A percentile compares a stretch with the other conserved stretches of the same genome.
phyloP scores from a whole-genome alignment of 2,329 filamentous ascomycete genomes.

The Fusarium sp. region DNA sequence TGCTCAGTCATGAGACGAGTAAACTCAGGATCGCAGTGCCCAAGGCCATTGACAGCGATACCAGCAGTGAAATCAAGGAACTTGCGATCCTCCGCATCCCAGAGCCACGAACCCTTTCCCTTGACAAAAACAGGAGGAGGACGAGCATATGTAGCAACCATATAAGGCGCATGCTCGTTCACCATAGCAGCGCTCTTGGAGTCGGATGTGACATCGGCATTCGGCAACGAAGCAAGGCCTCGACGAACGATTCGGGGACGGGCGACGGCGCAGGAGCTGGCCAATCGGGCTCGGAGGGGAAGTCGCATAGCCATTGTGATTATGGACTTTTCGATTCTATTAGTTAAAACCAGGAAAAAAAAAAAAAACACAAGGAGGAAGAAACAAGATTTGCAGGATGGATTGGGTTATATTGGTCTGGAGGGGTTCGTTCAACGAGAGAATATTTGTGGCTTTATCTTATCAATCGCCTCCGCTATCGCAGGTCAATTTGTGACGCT shows the following conservation, averaged over 20 bases:
- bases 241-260: constrained; percentile 49
- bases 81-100: constrained; percentile 87
- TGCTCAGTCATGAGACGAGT: constrained; percentile 81
- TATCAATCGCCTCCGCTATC: constrained; percentile 51
- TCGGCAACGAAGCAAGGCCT: constrained; percentile 61
- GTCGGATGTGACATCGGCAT: constrained; percentile 78
- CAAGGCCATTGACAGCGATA: constrained; percentile 93
- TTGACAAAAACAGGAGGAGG: constrained; percentile 90
- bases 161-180: constrained; percentile 81
- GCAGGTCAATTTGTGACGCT: constrained; percentile 39
- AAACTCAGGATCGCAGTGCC: constrained; percentile 88
- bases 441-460: constrained; percentile 45
- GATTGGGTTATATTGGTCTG: constrained; percentile 1
- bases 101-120: constrained; percentile 88
- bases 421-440: constrained; percentile 19
- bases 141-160: constrained; percentile 95
- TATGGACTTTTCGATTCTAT: not conserved
- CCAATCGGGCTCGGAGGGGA: constrained; percentile 55
- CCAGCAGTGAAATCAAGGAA: constrained; percentile 97
- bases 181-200: constrained; percentile 82
- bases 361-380: not conserved
- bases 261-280: constrained; percentile 41
- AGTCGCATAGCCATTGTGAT: constrained; percentile 57
- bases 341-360: not conserved
- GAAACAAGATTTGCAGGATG: not conserved